Base-by-base conservation (phyloP, 1,139 yeast species). In the Pichia sp. region DNA sequence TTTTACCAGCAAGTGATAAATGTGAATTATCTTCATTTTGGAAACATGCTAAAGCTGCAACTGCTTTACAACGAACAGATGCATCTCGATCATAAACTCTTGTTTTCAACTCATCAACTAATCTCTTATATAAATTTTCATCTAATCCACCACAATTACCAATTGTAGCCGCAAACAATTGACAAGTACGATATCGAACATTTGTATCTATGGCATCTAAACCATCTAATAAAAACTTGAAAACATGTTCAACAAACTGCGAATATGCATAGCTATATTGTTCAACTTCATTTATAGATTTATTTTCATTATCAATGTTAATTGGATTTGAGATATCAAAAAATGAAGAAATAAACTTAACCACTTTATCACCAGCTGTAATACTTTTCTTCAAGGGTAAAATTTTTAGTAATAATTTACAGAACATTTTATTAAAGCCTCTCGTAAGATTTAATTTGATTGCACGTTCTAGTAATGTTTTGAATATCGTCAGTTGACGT, bases 121-220 rank as follows among this genome's bases (percentile, higher is more conserved):
- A 69, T 3, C 80, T 75, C 51, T 83, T 81, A 60, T 84, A 87
- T 27, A 88, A 69, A 31, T 83, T 87, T 53, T 83, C 86, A 60
- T 85, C 95, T 36, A 91, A 77, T 60, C 87, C 95, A 2, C 87
- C 85, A 49, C 89, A 75, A 52, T 82, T 81, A 58, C 83, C 82
- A 66, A 91, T 83, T 43, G 87, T 71, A 47, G 81, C 80, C 0
- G 95, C 90, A 49, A 93, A 70, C 34, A 91, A 69, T 65, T 90
- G 96, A 41, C 88, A 83, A 9, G 84, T 85, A 52, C 98, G 74
- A 64, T 79, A 90, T 47, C 99, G 73, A 1, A 93, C 97, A 56
- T 77, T 79, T 63, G 78, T 82, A 64, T 87, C 87, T 59, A 79
- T 81, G 13, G 96, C 85, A 54, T 83, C 90, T 1, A 86, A 74